These are phyloP conservation scores for Ramaria rubella DNA, from an alignment of 768 basidiomycete species.

Conservation along the genomic window DNA sequence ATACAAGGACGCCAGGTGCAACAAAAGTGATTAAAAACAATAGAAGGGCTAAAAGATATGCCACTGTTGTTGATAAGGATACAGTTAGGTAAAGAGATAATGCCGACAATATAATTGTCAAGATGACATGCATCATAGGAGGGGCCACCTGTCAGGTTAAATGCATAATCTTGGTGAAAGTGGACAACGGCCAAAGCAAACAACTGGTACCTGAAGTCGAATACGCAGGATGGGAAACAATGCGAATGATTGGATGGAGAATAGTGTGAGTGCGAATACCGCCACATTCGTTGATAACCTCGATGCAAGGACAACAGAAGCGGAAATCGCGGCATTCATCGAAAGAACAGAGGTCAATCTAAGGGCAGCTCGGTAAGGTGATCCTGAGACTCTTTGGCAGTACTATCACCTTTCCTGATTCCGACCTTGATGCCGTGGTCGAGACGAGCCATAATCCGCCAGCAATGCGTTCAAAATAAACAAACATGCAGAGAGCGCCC, in stretches of 20 bases:
- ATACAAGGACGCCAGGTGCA: conserved; percentile 68
- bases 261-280: conserved; percentile 84
- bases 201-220: conserved; percentile 29
- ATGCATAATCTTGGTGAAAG: conserved; percentile 34
- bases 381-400: background rate
- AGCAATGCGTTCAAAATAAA: conserved; percentile 78
- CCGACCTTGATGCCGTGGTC: conserved; percentile 34
- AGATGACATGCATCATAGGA: conserved; percentile 36
- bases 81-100: conserved; percentile 46
- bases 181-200: conserved; percentile 5
- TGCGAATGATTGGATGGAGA: conserved; percentile 79
- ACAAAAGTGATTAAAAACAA: conserved; percentile 59
- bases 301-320: conserved; percentile 89
- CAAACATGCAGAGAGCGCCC: conserved; percentile 84
- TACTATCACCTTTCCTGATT: conserved; percentile 51
- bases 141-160: conserved; percentile 28
- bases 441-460: conserved; percentile 67
- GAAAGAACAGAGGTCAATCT: conserved; percentile 80
- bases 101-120: conserved; percentile 49
- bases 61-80: conserved; percentile 48
- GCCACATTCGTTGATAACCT: conserved; percentile 75
- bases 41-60: conserved; percentile 43
- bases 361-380: too few relatives aligned
- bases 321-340: conserved; percentile 88
- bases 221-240: conserved; percentile 74